Conservation (phyloP, 2,329 filamentous ascomycete genomes). For the Ophiostoma quercus region DNA sequence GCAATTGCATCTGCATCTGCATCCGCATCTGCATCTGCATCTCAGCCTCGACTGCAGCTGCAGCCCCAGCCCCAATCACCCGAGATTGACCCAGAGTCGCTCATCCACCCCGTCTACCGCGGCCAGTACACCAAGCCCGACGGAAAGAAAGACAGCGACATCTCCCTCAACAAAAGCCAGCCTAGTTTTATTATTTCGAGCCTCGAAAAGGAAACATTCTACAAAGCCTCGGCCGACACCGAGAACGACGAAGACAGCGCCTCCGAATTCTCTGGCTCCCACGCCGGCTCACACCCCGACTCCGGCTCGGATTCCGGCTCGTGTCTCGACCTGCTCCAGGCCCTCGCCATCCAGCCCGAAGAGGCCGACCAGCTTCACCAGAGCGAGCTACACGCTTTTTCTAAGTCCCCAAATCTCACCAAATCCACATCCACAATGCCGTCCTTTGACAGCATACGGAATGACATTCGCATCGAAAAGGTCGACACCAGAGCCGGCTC, state of each 20-base stretch:
- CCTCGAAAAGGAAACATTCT: not conserved
- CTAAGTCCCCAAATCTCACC: not conserved
- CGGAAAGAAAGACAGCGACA: constrained; percentile 26
- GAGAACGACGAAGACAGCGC: not conserved
- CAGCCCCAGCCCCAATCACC: not conserved
- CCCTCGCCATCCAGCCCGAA: constrained; percentile 30
- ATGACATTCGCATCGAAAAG: not conserved
- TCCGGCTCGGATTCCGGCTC: constrained; percentile 27
- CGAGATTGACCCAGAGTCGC: constrained; percentile 4
- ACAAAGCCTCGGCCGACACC: not conserved
- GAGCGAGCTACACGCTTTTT: not conserved
- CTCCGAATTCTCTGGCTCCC: not conserved
- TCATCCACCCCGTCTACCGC: constrained; percentile 14
- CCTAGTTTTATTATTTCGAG: not conserved
- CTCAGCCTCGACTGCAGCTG: not conserved
- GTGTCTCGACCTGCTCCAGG: constrained; percentile 32
- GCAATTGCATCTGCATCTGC: not conserved
- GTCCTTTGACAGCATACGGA: not conserved
- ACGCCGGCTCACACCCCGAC: constrained; percentile 20
- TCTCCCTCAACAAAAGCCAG: constrained; percentile 17
- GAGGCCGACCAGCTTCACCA: constrained; percentile 19
- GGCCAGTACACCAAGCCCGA: constrained; percentile 10
- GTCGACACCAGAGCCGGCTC: not conserved
- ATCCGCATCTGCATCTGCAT: too few species aligned
- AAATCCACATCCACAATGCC: not conserved